Evolutionary conservation across 768 basidiomycete species (phyloP).

Genomic region (Crepidotus variabilis): DNA sequence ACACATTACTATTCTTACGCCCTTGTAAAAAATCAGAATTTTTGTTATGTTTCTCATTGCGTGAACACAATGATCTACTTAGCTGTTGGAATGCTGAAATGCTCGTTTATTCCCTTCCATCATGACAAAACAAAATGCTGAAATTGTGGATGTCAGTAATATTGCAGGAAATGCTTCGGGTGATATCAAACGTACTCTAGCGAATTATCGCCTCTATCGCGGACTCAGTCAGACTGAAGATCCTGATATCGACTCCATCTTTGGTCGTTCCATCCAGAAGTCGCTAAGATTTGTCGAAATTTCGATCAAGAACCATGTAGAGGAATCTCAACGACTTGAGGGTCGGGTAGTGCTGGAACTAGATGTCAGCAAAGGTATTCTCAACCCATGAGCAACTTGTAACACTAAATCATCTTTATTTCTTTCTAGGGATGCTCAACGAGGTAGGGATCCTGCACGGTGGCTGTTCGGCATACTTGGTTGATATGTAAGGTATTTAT

Average conservation of each 20-base stretch:
- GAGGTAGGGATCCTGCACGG: conserved; percentile 8
- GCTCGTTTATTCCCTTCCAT: neutral
- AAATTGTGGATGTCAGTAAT: neutral
- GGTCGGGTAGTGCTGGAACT: neutral
- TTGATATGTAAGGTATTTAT: no score
- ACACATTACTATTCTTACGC: no score
- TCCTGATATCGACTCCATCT: neutral
- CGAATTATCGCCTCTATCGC: neutral
- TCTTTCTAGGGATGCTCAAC: conserved; percentile 59
- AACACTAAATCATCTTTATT: no score
- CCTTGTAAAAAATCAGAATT: no score
- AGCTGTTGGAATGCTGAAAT: no score
- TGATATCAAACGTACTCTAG: neutral
- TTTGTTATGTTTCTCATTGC: no score
- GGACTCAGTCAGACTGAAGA: neutral
- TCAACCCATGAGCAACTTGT: no score
- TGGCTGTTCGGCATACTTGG: no score
- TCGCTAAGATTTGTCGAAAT: neutral
- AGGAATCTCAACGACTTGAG: neutral
- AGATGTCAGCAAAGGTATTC: neutral
- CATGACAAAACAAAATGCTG: neutral
- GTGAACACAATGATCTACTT: no score
- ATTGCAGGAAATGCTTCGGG: no score
- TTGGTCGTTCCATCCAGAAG: neutral
- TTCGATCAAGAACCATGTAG: neutral